These are phyloP conservation scores for Ogataea hybrid DNA, from an alignment of 1,139 yeast species.

Conservation along the genomic window DNA sequence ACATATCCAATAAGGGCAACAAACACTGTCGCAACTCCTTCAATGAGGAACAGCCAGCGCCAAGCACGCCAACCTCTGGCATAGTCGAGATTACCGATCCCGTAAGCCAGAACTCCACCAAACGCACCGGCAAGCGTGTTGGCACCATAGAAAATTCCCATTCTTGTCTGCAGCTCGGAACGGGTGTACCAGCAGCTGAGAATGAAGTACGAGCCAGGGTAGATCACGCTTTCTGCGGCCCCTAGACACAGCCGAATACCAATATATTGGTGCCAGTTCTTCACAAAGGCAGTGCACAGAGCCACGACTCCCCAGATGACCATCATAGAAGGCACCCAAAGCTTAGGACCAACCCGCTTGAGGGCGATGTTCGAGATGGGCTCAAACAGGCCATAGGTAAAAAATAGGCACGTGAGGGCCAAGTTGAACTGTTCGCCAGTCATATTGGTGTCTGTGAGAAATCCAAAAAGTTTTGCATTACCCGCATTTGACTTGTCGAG, in stretches of 20 bases:
- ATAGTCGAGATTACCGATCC: conserved; percentile 18
- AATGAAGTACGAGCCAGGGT: conserved; percentile 47
- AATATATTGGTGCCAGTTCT: conserved; percentile 16
- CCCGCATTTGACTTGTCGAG: conserved; percentile 17
- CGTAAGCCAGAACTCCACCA: conserved; percentile 54
- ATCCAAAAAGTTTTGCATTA: conserved; percentile 17
- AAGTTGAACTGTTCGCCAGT: conserved; percentile 15
- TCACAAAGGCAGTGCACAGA: conserved; percentile 16
- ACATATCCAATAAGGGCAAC: conserved; percentile 17
- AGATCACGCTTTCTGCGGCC: conserved; percentile 46
- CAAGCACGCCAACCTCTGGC: conserved; percentile 30
- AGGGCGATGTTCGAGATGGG: conserved; percentile 19
- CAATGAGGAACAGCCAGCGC: conserved; percentile 51
- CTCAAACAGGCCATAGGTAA: conserved; percentile 19
- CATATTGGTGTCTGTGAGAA: conserved; percentile 15
- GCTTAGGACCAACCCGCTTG: conserved; percentile 18
- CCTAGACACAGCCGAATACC: conserved; percentile 19
- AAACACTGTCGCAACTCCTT: conserved; percentile 34
- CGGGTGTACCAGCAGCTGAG: conserved; percentile 52
- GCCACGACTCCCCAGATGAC: conserved; percentile 18
- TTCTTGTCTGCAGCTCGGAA: conserved; percentile 48
- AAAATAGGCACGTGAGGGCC: conserved; percentile 16
- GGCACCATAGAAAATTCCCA: conserved; percentile 56
- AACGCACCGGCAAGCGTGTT: conserved; percentile 60
- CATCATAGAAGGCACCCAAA: conserved; percentile 18